phyloP scores from a whole-genome alignment of 208 protist species.

The Wallacemonas rigidus region DNA sequence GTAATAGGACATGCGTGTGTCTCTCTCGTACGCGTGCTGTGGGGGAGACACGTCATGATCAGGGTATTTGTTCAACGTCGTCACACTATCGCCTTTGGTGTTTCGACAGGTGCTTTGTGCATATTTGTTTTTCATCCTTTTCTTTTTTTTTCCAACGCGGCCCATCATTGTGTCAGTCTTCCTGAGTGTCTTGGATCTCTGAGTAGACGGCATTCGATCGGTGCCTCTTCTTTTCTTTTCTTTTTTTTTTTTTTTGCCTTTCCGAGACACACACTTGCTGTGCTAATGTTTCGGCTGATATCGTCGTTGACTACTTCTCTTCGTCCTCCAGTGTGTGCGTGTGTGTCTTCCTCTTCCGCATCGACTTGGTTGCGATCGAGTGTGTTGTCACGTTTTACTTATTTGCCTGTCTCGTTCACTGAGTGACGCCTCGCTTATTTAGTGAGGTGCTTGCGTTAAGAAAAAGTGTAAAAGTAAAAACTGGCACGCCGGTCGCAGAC shows the following conservation, averaged over 20 bases:
- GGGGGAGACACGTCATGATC: neutral
- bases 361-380: too few species aligned
- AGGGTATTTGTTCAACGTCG: neutral
- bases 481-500: too few species aligned
- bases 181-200: neutral
- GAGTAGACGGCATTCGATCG: neutral
- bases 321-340: too few species aligned
- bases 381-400: neutral
- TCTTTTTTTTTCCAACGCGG: neutral
- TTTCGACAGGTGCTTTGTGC: neutral
- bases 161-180: neutral
- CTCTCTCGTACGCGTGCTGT: neutral
- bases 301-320: too few species aligned
- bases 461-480: too few species aligned
- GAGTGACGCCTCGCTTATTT: neutral
- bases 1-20: neutral
- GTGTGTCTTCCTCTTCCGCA: too few species aligned
- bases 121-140: neutral
- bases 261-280: too few species aligned
- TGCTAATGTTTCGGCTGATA: too few species aligned
- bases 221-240: neutral
- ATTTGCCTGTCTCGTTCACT: neutral
- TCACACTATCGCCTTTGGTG: neutral
- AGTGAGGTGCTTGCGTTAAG: too few species aligned
- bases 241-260: conserved; percentile 4